Base-by-base conservation (phyloP, 495 filamentous ascomycete species). In the Aspergillus homomorphus region DNA sequence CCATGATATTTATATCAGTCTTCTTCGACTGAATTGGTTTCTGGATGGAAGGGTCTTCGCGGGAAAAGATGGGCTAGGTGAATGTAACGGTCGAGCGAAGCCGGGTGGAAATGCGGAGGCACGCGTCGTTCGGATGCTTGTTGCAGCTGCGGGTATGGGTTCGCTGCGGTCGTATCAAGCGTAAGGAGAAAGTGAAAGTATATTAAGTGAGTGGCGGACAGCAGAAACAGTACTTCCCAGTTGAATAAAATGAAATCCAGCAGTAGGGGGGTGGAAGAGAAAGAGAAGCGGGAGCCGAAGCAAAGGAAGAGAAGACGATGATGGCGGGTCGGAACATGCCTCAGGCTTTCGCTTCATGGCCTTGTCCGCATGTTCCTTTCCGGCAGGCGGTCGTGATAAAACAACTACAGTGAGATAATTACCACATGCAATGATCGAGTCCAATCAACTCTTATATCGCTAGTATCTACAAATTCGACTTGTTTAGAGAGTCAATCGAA, bases 131-230 rank as follows among this genome's bases (percentile, higher is more conserved):
- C 22, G n/a, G 42, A 41, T 38, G 4, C 33, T 12, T 38, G 15
- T 12, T 6, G 12, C n/a, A 7, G 21, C 22, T 28, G 44, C 20
- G 45, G 42, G 9, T 54, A n/a, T n/a, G 12, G 21, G 42, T 9
- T 20, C 51, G 44, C 30, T 30, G 23, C 42, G 56, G 45, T 48
- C 54, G 28, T 22, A 56, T 33, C 22, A 23, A 38, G 24, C 30
- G 22, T 9, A 22, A 57, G 23, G 46, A 38, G 33, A 12, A 14
- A 38, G 8, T 38, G 33, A 38, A 9, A 14, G 12, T 38, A 9
- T 12, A 12, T 2, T 38, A 12, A 22, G 12, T 41, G n/a, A 53
- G 48, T 4, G 20, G 19, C 50, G 2, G 16, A 7, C 41, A 59
- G 18, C n/a, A 24, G 44, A 54, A 20, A 21, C 51, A 48, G 45